phyloP scores from a whole-genome alignment of 192 early-diverging fungal genomes.

The Lunasporangiospora selenospora region DNA sequence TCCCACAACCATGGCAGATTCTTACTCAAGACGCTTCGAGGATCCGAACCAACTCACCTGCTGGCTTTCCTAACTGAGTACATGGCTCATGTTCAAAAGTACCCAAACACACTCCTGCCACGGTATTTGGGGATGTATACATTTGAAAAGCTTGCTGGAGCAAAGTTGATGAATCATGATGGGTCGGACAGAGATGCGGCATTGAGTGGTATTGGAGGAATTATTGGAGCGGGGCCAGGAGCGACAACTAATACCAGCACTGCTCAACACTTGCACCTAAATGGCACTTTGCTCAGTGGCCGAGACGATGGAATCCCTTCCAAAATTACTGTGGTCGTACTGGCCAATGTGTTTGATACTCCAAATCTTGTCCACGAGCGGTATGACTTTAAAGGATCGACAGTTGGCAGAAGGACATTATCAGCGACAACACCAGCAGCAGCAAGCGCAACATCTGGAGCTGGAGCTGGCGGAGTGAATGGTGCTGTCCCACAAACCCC shows the following conservation, averaged over 20 bases:
- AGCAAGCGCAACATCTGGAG: neutral
- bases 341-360: slow-evolving; percentile 45
- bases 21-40: slow-evolving; percentile 40
- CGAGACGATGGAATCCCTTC: slow-evolving; percentile 28
- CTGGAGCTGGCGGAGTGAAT: neutral
- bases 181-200: neutral
- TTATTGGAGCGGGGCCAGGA: neutral
- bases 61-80: slow-evolving; percentile 36
- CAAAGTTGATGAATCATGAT: slow-evolving; percentile 5
- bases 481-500: too few relatives aligned
- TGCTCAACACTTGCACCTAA: slow-evolving; percentile 33
- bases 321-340: slow-evolving; percentile 34
- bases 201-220: neutral
- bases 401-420: slow-evolving; percentile 31
- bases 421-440: too few relatives aligned
- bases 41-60: slow-evolving; percentile 28
- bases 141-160: slow-evolving; percentile 22
- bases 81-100: slow-evolving; percentile 32
- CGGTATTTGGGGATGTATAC: slow-evolving; percentile 46
- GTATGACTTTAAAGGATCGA: slow-evolving; percentile 45
- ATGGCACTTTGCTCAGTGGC: slow-evolving; percentile 29
- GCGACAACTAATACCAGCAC: neutral
- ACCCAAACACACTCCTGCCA: slow-evolving; percentile 39
- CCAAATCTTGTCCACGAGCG: slow-evolving; percentile 38
- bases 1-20: slow-evolving; percentile 45